Evolutionary conservation across 257 asterid genomes (phyloP), one percentile per base, ranked within the genome.

Genomic region (Oldenlandia corymbosa): DNA sequence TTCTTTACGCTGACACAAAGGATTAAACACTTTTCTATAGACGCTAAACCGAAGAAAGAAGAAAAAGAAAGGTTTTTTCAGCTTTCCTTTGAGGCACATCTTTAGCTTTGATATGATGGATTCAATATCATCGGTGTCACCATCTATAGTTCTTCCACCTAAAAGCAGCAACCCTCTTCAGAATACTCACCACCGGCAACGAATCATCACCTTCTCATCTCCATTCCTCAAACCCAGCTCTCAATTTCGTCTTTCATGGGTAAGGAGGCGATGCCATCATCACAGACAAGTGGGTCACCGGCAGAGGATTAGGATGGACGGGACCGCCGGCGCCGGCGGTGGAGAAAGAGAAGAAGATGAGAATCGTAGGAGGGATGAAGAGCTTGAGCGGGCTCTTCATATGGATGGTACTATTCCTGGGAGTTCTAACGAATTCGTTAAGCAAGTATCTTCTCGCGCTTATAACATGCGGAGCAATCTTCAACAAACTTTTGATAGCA

Each of bases 401-500:
- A 77, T 91, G 98, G 97, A 91, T 76, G 98, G 95, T 16, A 49
- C 88, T 43, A 91, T 91, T 56, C 92, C 96, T 21, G 82, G 84
- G 65, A 88, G 79, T 66, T 80, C 98, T 32, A 81, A 79, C 58
- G 97, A 77, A 68, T 88, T 91, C n/a, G 93, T 88, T 53, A 76
- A 79, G 74, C 98, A 77, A 11, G 97, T 91, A 52, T 88, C 97
- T 8, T 91, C 98, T 60, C 94, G 89, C 76, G 97, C 96, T 41
- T 91, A 91, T 58, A 86, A 75, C 65, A 88, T 91, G 90, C 95
- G 98, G 2, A 81, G 98, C 68, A 82, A 91, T 77, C 95, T 91
- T 58, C 91, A 88, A 34, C 98, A 88, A 85, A 80, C 82, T 37
- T 80, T 89, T 60, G 93, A 85, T 67, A 78, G 88, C 85, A 83